These are phyloP conservation scores for Solanum commersonii DNA, from an alignment of 257 asterid genomes.

Conservation along the genomic window DNA sequence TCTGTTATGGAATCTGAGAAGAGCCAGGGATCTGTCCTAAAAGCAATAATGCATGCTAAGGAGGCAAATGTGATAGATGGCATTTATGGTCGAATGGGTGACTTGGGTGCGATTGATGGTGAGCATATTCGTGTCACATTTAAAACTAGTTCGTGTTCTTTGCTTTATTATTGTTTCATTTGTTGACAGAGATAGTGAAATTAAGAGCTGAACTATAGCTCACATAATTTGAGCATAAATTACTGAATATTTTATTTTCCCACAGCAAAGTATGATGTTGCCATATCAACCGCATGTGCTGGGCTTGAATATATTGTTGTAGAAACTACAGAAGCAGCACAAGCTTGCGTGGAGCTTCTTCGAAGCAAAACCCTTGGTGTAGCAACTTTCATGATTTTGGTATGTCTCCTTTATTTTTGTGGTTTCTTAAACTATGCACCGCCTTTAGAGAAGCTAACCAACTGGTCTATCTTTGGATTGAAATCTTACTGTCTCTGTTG, in stretches of 20 bases:
- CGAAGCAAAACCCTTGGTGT: slow-evolving; percentile 86
- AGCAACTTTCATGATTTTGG: slow-evolving; percentile 97
- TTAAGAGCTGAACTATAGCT: neutral
- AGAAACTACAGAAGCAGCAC: slow-evolving; percentile 79
- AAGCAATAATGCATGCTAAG: slow-evolving; percentile 83
- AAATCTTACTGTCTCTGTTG: neutral
- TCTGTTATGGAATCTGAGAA: slow-evolving; percentile 79
- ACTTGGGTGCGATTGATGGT: slow-evolving; percentile 97
- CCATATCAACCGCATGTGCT: slow-evolving; percentile 88
- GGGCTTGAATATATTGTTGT: slow-evolving; percentile 95
- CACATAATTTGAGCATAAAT: neutral
- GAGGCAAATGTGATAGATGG: slow-evolving; percentile 68
- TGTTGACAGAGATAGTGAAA: neutral
- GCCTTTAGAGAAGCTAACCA: neutral
- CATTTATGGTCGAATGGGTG: slow-evolving; percentile 93
- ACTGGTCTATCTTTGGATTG: neutral
- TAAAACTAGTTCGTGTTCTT: neutral
- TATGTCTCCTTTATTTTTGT: slow-evolving; percentile 10
- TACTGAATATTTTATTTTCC: neutral
- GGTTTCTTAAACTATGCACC: neutral
- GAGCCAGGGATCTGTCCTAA: slow-evolving; percentile 80
- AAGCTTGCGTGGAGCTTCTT: slow-evolving; percentile 80
- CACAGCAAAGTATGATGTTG: slow-evolving; percentile 87
- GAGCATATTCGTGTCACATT: slow-evolving; percentile 3
- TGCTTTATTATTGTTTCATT: neutral